Base-by-base conservation (phyloP, 257 asterid species). In the Gardenia jasminoides region DNA sequence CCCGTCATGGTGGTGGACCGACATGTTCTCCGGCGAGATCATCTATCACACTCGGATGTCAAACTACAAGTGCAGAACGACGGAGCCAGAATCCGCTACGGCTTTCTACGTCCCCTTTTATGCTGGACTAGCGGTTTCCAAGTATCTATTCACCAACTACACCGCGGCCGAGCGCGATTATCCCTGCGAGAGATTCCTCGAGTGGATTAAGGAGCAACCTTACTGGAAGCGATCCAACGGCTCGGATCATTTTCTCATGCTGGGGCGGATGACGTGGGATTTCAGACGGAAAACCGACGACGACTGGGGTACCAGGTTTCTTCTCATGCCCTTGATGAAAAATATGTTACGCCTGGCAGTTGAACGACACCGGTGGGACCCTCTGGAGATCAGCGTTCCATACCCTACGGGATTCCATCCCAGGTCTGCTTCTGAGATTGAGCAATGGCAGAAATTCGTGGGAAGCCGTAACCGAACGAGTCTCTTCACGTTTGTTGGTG, bases 351-450 rank as follows among this genome's bases (percentile, higher is more conserved):
- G 92, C 10, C 88, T 93, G 80, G 86, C 90, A 65, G 80, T 91
- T 0, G 97, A 93, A 86, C 84, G 84, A 72, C 87, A 83, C n/a
- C 93, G 92, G 3, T 91, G 97, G 58, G 98, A 91, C 20, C 86
- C 84, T 9, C 84, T 81, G 84, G 98, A 93, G 64, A 84, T 93
- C 17, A 80, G 89, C 50, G 92, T 91, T 2, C 97, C 98, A 7
- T 93, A 93, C 76, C 98, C 97, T 26, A 91, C 91, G 16, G 97
- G 95, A 78, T 93, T 93, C 85, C 98, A 93, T 88, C 96, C 98
- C 67, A 87, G 89, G 41, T 84, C 96, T 0, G 76, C 8, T 17
- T 81, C 85, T 8, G 68, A 65, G 26, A 78, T 90, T 6, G 26
- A 28, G 20, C 70, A 82, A 7, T 93, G 98, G 98, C 97, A 89